Base-by-base conservation (phyloP, 2,329 filamentous ascomycete species). In the Myriosclerotinia scirpicola region DNA sequence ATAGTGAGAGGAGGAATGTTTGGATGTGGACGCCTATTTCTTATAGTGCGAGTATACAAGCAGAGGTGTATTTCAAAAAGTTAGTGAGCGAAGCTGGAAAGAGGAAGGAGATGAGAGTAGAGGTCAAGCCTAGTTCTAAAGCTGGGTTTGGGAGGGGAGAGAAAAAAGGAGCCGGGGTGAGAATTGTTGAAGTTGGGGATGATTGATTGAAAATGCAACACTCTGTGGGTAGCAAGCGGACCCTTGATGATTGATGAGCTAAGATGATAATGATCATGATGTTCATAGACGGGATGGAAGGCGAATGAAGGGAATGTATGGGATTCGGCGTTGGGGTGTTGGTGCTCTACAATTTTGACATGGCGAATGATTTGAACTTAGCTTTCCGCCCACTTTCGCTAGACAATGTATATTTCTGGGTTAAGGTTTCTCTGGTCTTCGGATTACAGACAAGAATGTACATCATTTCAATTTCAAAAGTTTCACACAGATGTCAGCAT, bases 11-110 rank as follows among this genome's bases (percentile, higher is more conserved):
- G 65, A 83, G 83, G 71, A 96, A 96, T 75, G 80, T 87, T 2
- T 92, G 89, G 81, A 89, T 86, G 75, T 96, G 92, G 91, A 93
- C 88, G 1, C 90, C 93, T 0, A 83, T 93, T n/a, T 87, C 89
- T 22, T 96, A 96, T 77, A 91, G 88, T 69, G 87, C 90, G 17
- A 94, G 90, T 0, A 88, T 92, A 9, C 89, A 92, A 75, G 91
- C 91, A 1, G 92, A 96, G 78, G 90, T 93, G 0, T 95, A 96
- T 75, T 88, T 95, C 69, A 92, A 91, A 78, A 87, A 86, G 17
- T 78, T 96, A 64, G 87, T 95, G 5, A 83, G 83, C 0, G 91
- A 95, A 73, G 84, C 87, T 22, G 89, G 90, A 75, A 85, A 86
- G 76, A 81, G 86, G 72, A 85, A 83, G 69, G 77, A 3, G 68